Percentiles rank a stretch among this genome's conserved stretches.
These are phyloP conservation scores for Leishmania arabica DNA, from an alignment of 208 protist species.

Conservation along the genomic window DNA sequence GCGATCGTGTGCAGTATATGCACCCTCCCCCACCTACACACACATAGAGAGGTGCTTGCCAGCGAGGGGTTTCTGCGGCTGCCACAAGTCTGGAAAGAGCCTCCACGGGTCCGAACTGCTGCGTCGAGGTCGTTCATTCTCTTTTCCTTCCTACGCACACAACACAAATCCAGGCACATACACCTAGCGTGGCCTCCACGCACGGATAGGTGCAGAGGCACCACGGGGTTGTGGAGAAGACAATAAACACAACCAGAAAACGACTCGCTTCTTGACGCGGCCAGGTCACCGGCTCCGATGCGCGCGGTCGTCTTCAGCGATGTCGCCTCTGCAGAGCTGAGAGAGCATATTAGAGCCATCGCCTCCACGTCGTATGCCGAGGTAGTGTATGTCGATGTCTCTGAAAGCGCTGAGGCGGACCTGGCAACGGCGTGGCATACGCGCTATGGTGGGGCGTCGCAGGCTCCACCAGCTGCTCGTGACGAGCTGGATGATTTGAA, in stretches of 20 bases:
- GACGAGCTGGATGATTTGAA: constrained; percentile 20
- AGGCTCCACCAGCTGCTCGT: neutral
- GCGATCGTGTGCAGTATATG: neutral
- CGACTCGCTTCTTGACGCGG: neutral
- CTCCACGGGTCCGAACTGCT: neutral
- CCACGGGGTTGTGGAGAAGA: neutral
- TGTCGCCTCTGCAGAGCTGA: constrained; percentile 9
- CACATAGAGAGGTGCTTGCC: neutral
- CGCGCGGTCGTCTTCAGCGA: constrained; percentile 21
- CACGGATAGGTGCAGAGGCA: neutral
- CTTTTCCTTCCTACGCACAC: neutral
- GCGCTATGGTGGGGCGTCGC: constrained; percentile 7
- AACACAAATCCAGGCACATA: neutral
- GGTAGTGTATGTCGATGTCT: constrained; percentile 8
- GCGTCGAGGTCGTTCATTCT: neutral
- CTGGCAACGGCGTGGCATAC: constrained; percentile 27
- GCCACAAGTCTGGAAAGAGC: neutral
- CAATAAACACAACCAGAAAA: neutral
- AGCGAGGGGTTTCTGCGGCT: neutral
- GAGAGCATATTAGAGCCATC: neutral
- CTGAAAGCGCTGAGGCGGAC: neutral
- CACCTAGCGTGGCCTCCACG: neutral
- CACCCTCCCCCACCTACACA: too few relatives aligned
- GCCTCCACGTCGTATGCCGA: constrained; percentile 22
- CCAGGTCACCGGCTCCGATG: constrained; percentile 4